Base-by-base conservation (phyloP, 495 filamentous ascomycete species). In the Endocarpon pusillum region DNA sequence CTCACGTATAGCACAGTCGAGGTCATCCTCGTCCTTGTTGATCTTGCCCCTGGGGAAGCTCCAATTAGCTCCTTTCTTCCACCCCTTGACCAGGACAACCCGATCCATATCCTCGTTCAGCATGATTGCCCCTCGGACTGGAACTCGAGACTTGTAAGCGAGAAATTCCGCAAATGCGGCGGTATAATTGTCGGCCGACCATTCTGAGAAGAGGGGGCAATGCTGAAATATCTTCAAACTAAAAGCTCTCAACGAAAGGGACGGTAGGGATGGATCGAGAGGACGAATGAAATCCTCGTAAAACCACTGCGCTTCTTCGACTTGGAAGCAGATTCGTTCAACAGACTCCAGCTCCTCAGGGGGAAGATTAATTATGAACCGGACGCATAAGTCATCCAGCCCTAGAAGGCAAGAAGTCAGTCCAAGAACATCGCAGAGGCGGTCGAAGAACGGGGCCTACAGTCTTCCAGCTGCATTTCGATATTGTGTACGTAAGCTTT, bases 221-320 rank as follows among this genome's bases (percentile, higher is more conserved):
- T 92, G 85, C 36, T 81, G 73, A 49, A 96, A 94, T 41, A 96
- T 89, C 42, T 77, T 75, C 25, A 84, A 58, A 39, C 75, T 81
- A 54, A 97, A 97, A 19, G 61, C 69, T 30, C 79, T 73, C 7
- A 96, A 68, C 22, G 73, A 73, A 54, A 96, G 72, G 1, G 78
- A 82, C 4, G 91, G 91, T 3, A 96, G 60, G 21, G 65, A 64
- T 6, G 84, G 83, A 48, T 94, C 82, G 35, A 86, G 61, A 20
- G 84, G 85, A 22, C 91, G 80, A 54, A 97, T 81, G 49, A 96
- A 97, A 56, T 97, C 89, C 57, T 96, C 91, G 73, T 94, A 97
- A 55, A 85, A 96, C 89, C 89, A 97, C 78, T 97, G 89, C 48
- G 89, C 89, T 49, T 94, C 91, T 56, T 97, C 89, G 36, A 97